Evolutionary conservation across 129 eudicot species (phyloP), one percentile per base, ranked within the genome.

Genomic region (Escallonia rubra): DNA sequence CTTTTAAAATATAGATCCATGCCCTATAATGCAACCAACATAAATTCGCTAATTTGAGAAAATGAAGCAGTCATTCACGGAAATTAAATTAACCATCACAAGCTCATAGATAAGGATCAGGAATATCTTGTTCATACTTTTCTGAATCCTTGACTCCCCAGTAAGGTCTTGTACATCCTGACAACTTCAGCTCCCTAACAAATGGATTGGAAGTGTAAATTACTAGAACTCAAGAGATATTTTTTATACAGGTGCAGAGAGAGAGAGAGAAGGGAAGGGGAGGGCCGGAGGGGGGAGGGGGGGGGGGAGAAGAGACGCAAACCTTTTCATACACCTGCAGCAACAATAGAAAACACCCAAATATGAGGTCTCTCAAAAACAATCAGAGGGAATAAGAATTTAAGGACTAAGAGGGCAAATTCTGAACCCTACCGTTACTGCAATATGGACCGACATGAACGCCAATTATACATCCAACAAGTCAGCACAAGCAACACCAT

Each of bases 181-280:
- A 92, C 98, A 70, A 92, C 96, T 86, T 92, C 98, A 16, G 98
- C 98, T 46, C 95, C 96, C 86, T 86, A 58, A 56, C 67, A 57
- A 60, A 59, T 2, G 12, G n/a, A 0, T 44, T 7, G 40, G 6
- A 47, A 48, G 42, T 14, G 9, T 59, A 9, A 40, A 59, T 44
- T 11, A 59, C 43, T 11, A 57, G 42, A 42, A 51, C 40, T 47
- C 46, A 44, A 61, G n/a, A 61, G 39, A 70, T 52, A 45, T 8
- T 41, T 39, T 63, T 12, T 42, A 39, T 13, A 7, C 6, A 4
- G n/a, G 52, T 43, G 5, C 8, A n/a, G 46, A 2, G n/a, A 41
- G 61, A 45, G 1, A 59, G 44, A 51, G 5, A 41, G 62, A 13
- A n/a, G n/a, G n/a, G n/a, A n/a, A n/a, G 39, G 51, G 48, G 7